Percentiles rank a stretch among this genome's conserved stretches.
Evolutionary conservation across 345 rosid genomes (phyloP).

Genomic region (Theobroma cacao): DNA sequence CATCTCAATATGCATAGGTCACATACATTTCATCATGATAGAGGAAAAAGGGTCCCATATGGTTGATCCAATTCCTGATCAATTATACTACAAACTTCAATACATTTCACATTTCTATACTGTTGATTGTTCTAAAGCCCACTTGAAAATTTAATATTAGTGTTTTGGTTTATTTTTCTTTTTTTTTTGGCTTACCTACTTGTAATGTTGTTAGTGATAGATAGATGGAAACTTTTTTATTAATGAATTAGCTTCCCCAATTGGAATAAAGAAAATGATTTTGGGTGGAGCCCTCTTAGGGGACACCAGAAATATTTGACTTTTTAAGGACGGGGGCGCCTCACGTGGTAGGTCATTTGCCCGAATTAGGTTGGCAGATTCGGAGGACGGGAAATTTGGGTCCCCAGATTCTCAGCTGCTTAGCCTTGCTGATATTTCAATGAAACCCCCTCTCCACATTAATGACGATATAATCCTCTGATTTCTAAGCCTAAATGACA

Average conservation of each 20-base stretch:
- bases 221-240: neutral
- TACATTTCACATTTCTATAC: neutral
- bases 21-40: neutral
- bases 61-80: neutral
- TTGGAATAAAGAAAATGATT: neutral
- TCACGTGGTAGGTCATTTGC: conserved; percentile 3
- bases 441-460: neutral
- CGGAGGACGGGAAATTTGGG: neutral
- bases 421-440: neutral
- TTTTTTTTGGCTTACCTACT: no score
- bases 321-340: neutral
- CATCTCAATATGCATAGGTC: neutral
- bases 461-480: neutral
- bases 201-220: no score
- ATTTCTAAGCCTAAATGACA: neutral
- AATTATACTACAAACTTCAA: neutral
- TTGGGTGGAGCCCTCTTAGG: neutral
- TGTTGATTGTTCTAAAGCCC: neutral
- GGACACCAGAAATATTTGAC: neutral
- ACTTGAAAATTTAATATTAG: neutral
- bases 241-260: neutral
- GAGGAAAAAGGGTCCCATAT: neutral
- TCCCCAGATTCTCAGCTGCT: conserved; percentile 10
- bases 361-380: neutral
- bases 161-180: no score